These are phyloP conservation scores for Pleurotus citrinopileatus DNA, from an alignment of 768 basidiomycete species.

Conservation along the genomic window DNA sequence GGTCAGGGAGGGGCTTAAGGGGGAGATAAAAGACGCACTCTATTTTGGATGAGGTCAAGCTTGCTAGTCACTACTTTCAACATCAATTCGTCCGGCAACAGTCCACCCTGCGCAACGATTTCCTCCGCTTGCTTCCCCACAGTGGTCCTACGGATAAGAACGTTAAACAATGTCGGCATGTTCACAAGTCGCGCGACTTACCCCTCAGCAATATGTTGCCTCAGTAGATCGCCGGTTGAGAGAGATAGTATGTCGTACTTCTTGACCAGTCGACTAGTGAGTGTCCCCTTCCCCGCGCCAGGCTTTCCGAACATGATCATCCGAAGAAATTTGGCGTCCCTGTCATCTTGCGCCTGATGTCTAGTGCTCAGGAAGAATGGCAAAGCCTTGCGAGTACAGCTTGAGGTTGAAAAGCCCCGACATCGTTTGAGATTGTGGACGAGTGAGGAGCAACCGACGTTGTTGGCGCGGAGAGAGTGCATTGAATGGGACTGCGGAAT, in stretches of 20 bases:
- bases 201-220: constrained; percentile 78
- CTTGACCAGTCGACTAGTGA: constrained; percentile 68
- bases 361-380: constrained; percentile 50
- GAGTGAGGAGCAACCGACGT: background rate
- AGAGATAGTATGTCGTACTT: constrained; percentile 79
- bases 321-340: constrained; percentile 42
- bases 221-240: constrained; percentile 82
- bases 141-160: constrained; percentile 44
- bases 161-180: too few relatives aligned
- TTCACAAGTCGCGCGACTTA: too few relatives aligned
- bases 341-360: constrained; percentile 33
- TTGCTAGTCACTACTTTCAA: constrained; percentile 73
- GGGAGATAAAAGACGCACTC: constrained; percentile 37
- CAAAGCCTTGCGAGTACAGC: constrained; percentile 36
- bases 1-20: background rate
- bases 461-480: background rate
- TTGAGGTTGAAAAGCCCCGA: constrained; percentile 27
- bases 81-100: constrained; percentile 80
- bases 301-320: constrained; percentile 82
- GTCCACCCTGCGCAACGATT: constrained; percentile 74
- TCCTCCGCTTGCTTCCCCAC: constrained; percentile 73
- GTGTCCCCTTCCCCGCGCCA: constrained; percentile 85
- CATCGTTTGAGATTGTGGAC: constrained; percentile 5
- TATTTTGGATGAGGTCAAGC: constrained; percentile 62
- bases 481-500: background rate